These are phyloP conservation scores for Capronia epimyces DNA, from an alignment of 2,329 filamentous ascomycete species.

Conservation along the genomic window DNA sequence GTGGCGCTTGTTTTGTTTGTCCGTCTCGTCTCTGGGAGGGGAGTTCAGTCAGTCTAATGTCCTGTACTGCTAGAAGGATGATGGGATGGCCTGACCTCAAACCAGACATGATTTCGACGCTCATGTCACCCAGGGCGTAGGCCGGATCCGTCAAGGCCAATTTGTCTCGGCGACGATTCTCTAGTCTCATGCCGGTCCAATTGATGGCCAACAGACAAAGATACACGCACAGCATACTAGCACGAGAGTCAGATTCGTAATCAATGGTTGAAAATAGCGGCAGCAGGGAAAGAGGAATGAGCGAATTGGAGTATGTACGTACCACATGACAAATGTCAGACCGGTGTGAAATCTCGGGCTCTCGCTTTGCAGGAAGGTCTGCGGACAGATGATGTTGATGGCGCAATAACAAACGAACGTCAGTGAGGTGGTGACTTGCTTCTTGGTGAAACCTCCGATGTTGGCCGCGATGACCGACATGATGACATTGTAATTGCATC, in stretches of 20 bases:
- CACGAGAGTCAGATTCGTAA: neutral
- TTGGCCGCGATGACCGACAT: slow-evolving; percentile 14
- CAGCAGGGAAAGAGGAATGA: too few species aligned
- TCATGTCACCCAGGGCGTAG: neutral
- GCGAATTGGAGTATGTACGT: neutral
- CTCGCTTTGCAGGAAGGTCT: slow-evolving; percentile 32
- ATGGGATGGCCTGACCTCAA: too few species aligned
- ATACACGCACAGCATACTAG: neutral
- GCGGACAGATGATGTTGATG: slow-evolving; percentile 32
- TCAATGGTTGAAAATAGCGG: too few species aligned
- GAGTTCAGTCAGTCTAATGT: too few species aligned
- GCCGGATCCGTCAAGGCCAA: neutral
- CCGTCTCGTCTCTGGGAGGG: too few species aligned
- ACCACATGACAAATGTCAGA: slow-evolving; percentile 1
- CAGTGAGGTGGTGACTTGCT: slow-evolving; percentile 12
- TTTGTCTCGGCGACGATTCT: slow-evolving; percentile 1
- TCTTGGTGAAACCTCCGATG: slow-evolving; percentile 25
- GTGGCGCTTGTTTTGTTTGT: too few species aligned
- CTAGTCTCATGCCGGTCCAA: neutral
- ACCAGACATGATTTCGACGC: neutral
- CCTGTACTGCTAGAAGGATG: too few species aligned
- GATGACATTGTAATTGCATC: slow-evolving; percentile 9
- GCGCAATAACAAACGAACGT: slow-evolving; percentile 23
- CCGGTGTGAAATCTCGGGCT: slow-evolving; percentile 28
- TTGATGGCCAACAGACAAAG: neutral